Base-by-base conservation (phyloP, 1,284 basidiomycete genomes). In the Peniophora sp. region DNA sequence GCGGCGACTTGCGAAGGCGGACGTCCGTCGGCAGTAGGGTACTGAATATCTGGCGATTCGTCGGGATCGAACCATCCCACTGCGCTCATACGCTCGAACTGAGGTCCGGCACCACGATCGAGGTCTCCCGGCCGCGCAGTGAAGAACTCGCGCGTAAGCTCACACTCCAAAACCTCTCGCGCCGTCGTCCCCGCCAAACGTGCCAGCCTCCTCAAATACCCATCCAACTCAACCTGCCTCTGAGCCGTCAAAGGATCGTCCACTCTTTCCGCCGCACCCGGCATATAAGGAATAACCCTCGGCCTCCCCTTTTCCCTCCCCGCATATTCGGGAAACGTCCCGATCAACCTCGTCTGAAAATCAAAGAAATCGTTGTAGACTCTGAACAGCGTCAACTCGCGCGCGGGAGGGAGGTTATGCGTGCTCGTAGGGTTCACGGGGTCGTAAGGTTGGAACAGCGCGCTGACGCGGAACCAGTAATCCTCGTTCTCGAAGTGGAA, bases 311-410 rank as follows among this genome's bases (percentile, higher is more conserved):
- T 69, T 38, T 82, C 71, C 8, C 89, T 78, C 8, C 95, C 95
- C 16, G 92, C 95, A 69, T 98, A 95, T 49, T 79, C 75, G 3
- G 93, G 93, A 68, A 96, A 97, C 0, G 79, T 75, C 49, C 93
- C 81, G 53, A 97, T 79, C 35, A 99, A 78, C 9, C 81, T 75
- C 50, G 97, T 89, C 63, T 99, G 97, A 67, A 98, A 98, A 61
- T 96, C 92, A 72, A 96, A 97, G 68, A 99, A 99, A 67, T 99
- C 95, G 63, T 97, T 91, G 73, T 99, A 99, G 16, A 92, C 83
- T 48, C 97, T 83, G 70, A 97, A 98, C 39, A 99, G 78, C 56
- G 95, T 85, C 50, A 99, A 82, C 24, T 91, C 84, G 61, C 84
- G 88, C 12, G 89, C 83, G 3, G 77, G 78, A 38, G 81, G 85